These are phyloP conservation scores for Dothistroma septosporum DNA, from an alignment of 2,329 filamentous ascomycete species.

Conservation along the genomic window DNA sequence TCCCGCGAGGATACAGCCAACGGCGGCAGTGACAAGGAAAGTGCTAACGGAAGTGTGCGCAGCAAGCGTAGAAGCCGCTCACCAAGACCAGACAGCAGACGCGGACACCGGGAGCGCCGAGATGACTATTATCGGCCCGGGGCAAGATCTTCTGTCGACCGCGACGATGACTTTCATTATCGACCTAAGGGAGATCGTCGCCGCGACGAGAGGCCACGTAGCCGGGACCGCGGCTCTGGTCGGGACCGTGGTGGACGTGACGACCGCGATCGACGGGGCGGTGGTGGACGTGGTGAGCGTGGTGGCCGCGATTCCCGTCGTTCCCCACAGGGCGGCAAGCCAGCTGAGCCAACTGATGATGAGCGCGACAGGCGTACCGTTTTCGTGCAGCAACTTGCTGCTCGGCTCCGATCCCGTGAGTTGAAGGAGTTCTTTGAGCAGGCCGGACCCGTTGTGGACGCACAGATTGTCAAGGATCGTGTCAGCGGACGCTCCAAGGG, in stretches of 20 bases:
- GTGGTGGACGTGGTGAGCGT: slow-evolving; percentile 36
- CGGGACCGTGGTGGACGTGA: slow-evolving; percentile 60
- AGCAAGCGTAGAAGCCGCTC: slow-evolving; percentile 29
- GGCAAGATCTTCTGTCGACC: slow-evolving; percentile 33
- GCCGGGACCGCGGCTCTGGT: slow-evolving; percentile 49
- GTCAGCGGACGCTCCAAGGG: slow-evolving; percentile 97
- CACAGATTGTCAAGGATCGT: slow-evolving; percentile 96
- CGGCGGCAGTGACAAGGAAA: slow-evolving; percentile 38
- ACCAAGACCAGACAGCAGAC: slow-evolving; percentile 24
- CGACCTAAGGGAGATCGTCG: slow-evolving; percentile 25
- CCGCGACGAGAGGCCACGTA: slow-evolving; percentile 17
- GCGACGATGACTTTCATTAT: slow-evolving; percentile 37
- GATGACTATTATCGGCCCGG: slow-evolving; percentile 41
- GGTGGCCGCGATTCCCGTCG: slow-evolving; percentile 56
- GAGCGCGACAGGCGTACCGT: slow-evolving; percentile 95
- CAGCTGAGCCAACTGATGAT: slow-evolving; percentile 80
- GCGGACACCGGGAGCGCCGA: slow-evolving; percentile 17
- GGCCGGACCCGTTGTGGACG: slow-evolving; percentile 89
- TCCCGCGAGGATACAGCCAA: slow-evolving; percentile 31
- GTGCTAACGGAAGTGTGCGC: slow-evolving; percentile 37
- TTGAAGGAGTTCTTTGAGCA: slow-evolving; percentile 94
- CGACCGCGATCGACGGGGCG: slow-evolving; percentile 54
- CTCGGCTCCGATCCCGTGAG: slow-evolving; percentile 85
- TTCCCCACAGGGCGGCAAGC: slow-evolving; percentile 43
- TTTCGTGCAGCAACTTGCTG: slow-evolving; percentile 96